phyloP scores from a whole-genome alignment of 345 rosid genomes.

The Aquilaria malaccensis region DNA sequence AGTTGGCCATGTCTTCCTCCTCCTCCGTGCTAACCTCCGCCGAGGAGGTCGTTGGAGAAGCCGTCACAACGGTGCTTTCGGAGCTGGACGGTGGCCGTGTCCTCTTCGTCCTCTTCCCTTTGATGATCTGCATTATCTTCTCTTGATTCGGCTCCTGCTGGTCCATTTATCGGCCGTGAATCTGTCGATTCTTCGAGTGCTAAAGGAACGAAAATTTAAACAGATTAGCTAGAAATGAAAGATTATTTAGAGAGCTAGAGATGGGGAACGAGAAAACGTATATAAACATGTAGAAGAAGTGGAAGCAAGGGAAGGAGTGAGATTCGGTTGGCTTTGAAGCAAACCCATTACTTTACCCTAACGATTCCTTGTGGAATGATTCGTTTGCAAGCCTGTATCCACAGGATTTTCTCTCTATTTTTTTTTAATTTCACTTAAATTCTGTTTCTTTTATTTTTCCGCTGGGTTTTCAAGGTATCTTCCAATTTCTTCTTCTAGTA shows the following conservation, averaged over 20 bases:
- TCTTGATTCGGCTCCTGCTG: slow-evolving; percentile 18
- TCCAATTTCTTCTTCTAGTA: slow-evolving; percentile 2
- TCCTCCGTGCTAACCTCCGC: slow-evolving; percentile 29
- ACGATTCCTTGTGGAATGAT: slow-evolving; percentile 40
- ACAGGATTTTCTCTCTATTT: slow-evolving; percentile 19
- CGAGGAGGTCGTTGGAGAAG: slow-evolving; percentile 15
- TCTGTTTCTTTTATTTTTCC: neutral
- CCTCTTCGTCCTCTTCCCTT: slow-evolving; percentile 76
- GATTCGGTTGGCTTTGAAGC: slow-evolving; percentile 69
- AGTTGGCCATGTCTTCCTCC: slow-evolving; percentile 57
- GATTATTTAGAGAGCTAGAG: neutral
- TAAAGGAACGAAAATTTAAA: slow-evolving; percentile 16
- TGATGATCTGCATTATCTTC: slow-evolving; percentile 27
- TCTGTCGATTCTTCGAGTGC: neutral
- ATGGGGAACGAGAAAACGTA: slow-evolving; percentile 11
- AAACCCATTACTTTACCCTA: slow-evolving; percentile 46
- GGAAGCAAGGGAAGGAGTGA: slow-evolving; percentile 40
- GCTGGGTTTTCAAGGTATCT: neutral
- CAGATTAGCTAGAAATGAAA: neutral
- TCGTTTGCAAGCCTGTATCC: slow-evolving; percentile 64
- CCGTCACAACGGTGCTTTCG: slow-evolving; percentile 27
- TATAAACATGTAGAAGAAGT: slow-evolving; percentile 10
- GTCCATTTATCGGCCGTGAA: slow-evolving; percentile 19
- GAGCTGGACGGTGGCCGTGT: slow-evolving; percentile 32
- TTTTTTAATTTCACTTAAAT: neutral